phyloP scores from a whole-genome alignment of 2,329 filamentous ascomycete species.

The Arthrinium phaeospermum region DNA sequence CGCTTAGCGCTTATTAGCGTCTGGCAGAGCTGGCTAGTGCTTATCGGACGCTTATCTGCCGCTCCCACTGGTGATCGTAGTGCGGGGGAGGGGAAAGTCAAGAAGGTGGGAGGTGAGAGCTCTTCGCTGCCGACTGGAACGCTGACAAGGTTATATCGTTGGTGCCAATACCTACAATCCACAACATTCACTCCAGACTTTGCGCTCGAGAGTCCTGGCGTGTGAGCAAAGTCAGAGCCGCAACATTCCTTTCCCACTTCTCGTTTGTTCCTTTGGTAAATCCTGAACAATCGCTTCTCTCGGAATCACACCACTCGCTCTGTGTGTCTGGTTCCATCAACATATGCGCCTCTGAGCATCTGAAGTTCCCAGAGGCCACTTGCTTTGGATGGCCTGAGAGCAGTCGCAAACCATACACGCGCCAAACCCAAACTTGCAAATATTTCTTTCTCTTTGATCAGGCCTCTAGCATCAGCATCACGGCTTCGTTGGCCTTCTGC shows the following conservation, averaged over 20 bases:
- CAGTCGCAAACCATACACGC: neutral
- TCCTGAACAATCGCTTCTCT: neutral
- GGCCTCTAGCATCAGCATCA: neutral
- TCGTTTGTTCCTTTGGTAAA: neutral
- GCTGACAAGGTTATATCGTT: constrained; percentile 12
- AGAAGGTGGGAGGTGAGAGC: neutral
- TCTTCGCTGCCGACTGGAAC: neutral
- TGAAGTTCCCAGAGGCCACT: neutral
- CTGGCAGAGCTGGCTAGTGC: neutral
- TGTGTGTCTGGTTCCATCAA: neutral
- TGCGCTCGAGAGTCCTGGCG: neutral
- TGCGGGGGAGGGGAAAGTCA: constrained; percentile 10
- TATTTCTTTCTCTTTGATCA: constrained; percentile 13
- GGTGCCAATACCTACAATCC: neutral
- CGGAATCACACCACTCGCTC: constrained; percentile 2
- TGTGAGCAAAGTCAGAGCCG: neutral
- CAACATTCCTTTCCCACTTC: neutral
- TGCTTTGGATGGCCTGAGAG: neutral
- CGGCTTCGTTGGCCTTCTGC: constrained; percentile 21
- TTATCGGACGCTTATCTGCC: constrained; percentile 9
- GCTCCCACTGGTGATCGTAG: neutral
- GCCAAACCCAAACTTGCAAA: neutral
- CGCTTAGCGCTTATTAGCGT: constrained; percentile 15
- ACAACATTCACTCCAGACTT: neutral
- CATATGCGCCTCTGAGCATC: neutral